These are phyloP conservation scores for Dictyostelium firmibasis DNA, from an alignment of 78 protist genomes.

Conservation along the genomic window DNA sequence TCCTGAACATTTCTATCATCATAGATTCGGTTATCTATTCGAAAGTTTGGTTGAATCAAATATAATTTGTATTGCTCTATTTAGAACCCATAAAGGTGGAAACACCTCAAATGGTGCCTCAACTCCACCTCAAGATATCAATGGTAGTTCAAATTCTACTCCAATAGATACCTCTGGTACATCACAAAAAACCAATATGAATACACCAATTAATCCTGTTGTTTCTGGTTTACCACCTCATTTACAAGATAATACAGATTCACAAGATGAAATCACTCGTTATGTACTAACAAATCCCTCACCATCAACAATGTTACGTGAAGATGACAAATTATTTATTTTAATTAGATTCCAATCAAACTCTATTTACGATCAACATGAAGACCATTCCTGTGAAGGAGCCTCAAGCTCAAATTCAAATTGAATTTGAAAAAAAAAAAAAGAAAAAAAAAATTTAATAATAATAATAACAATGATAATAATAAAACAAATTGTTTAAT, in stretches of 20 bases:
- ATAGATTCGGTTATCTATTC: slow-evolving; percentile 61
- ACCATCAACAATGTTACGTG: slow-evolving; percentile 36
- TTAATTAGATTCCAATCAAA: slow-evolving; percentile 31
- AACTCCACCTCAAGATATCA: background rate
- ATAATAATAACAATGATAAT: background rate
- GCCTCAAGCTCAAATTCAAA: background rate
- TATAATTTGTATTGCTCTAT: slow-evolving; percentile 48
- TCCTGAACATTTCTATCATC: slow-evolving; percentile 23
- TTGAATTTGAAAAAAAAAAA: background rate
- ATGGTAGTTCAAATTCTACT: background rate
- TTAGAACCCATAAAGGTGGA: slow-evolving; percentile 5
- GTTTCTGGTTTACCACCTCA: background rate
- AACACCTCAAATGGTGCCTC: background rate
- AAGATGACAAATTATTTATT: slow-evolving; percentile 41
- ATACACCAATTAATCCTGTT: background rate
- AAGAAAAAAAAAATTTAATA: background rate
- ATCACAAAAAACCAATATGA: background rate
- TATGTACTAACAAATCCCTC: slow-evolving; percentile 63
- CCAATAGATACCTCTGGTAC: background rate
- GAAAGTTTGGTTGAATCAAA: slow-evolving; percentile 23
- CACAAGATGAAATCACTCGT: background rate
- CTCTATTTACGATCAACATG: background rate
- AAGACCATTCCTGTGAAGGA: background rate
- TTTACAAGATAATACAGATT: background rate
- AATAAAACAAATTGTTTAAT: background rate